Conservation (phyloP, 2,329 filamentous ascomycete genomes). For the Malbranchea zuffiana region DNA sequence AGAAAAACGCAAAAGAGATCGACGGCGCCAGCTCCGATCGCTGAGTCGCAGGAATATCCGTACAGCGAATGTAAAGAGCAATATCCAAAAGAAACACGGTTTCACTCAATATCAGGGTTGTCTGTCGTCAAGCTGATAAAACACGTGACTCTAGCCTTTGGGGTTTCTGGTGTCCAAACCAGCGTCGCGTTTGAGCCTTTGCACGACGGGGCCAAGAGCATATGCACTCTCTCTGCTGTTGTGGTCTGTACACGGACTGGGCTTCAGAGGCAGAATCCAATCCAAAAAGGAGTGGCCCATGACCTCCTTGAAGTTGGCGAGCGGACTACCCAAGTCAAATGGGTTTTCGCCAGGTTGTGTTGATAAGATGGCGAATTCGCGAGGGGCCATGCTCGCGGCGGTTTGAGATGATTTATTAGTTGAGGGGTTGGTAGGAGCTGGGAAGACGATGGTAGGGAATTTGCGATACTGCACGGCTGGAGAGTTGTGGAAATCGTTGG, state of each 20-base stretch:
- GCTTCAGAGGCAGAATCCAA: conserved; percentile 68
- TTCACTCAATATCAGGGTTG: no score
- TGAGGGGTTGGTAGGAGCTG: conserved; percentile 21
- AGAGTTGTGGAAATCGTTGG: conserved; percentile 26
- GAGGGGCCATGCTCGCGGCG: conserved; percentile 21
- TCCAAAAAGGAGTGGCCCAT: conserved; percentile 63
- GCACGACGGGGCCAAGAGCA: conserved; percentile 52
- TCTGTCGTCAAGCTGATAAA: no score
- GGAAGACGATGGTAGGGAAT: conserved; percentile 28
- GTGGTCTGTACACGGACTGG: conserved; percentile 64
- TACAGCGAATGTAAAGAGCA: no score
- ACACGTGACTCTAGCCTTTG: no score
- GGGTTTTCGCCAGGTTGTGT: conserved; percentile 69
- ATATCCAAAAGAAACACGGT: no score
- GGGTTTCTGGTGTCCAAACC: conserved; percentile 24
- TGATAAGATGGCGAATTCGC: conserved; percentile 68
- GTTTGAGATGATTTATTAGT: conserved; percentile 7
- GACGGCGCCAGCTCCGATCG: no score
- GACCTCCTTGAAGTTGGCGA: conserved; percentile 63
- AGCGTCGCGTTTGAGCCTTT: conserved; percentile 42
- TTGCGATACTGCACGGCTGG: conserved; percentile 27
- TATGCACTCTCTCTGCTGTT: conserved; percentile 57
- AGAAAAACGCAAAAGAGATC: no score
- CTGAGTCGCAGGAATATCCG: no score
- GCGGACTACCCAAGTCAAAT: conserved; percentile 60